These are phyloP conservation scores for Aspergillus ellipticus DNA, from an alignment of 495 filamentous ascomycete genomes.

Conservation along the genomic window DNA sequence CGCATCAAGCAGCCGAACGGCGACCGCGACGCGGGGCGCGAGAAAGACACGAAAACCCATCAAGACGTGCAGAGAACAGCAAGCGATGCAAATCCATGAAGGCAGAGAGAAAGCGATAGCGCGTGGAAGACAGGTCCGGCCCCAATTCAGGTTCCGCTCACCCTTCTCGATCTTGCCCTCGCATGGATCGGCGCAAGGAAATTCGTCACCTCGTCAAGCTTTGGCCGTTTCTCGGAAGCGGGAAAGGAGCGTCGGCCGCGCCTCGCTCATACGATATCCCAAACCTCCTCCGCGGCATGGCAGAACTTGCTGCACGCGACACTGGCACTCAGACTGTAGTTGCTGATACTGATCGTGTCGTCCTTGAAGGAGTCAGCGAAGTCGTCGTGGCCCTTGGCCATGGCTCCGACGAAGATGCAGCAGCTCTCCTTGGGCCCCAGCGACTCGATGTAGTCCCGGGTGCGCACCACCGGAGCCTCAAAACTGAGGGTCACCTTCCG, in stretches of 20 bases:
- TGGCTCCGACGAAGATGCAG: constrained; percentile 95
- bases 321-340: constrained; percentile 93
- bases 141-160: constrained; percentile 1
- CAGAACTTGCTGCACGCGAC: constrained; percentile 99
- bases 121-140: constrained; percentile 3
- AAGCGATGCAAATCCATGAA: background rate
- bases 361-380: constrained; percentile 94
- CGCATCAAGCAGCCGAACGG: background rate
- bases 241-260: constrained; percentile 7
- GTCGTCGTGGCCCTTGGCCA: constrained; percentile 94
- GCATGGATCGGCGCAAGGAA: constrained; percentile 27
- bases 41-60: constrained; percentile 1
- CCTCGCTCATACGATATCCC: constrained; percentile 73
- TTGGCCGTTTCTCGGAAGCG: constrained; percentile 13
- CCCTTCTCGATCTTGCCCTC: constrained; percentile 10
- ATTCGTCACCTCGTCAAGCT: constrained; percentile 35
- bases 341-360: constrained; percentile 96
- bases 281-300: constrained; percentile 94
- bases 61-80: constrained; percentile 1
- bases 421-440: constrained; percentile 82
- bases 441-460: constrained; percentile 79
- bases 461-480: constrained; percentile 80
- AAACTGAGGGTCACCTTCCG: constrained; percentile 95
- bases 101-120: background rate
- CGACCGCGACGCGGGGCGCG: background rate